Percentiles rank a stretch among this genome's conserved stretches.
phyloP scores from a whole-genome alignment of 345 rosid genomes.

The Noccaea bulbosa region DNA sequence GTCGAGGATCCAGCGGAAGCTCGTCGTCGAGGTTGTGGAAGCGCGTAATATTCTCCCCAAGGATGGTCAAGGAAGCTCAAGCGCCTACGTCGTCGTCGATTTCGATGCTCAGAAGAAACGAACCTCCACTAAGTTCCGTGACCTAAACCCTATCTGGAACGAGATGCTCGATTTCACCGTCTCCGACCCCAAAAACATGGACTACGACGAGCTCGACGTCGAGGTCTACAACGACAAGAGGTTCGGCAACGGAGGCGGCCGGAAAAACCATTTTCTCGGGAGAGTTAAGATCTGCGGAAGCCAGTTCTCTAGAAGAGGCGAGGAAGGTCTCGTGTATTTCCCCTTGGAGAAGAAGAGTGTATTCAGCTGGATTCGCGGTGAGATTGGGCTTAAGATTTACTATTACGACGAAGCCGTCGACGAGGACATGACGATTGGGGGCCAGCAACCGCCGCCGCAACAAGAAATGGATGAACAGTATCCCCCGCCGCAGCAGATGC shows the following conservation, averaged over 20 bases:
- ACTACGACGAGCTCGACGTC: slow-evolving; percentile 70
- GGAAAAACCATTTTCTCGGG: slow-evolving; percentile 89
- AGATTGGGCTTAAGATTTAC: slow-evolving; percentile 77
- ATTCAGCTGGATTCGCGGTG: slow-evolving; percentile 90
- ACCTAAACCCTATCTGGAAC: slow-evolving; percentile 89
- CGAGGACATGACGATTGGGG: slow-evolving; percentile 45
- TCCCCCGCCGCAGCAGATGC: slow-evolving; percentile 47
- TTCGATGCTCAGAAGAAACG: slow-evolving; percentile 82
- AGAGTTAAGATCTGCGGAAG: slow-evolving; percentile 86
- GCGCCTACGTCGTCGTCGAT: slow-evolving; percentile 78
- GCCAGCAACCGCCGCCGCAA: slow-evolving; percentile 36
- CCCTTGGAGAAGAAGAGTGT: slow-evolving; percentile 91
- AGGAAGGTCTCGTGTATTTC: slow-evolving; percentile 77
- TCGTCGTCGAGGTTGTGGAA: slow-evolving; percentile 70
- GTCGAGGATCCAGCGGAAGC: slow-evolving; percentile 52
- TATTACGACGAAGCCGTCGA: slow-evolving; percentile 68
- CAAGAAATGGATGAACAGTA: slow-evolving; percentile 19
- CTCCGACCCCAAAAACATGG: slow-evolving; percentile 80
- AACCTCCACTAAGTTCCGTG: slow-evolving; percentile 71
- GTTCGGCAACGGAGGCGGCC: slow-evolving; percentile 76
- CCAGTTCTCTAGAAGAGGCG: slow-evolving; percentile 70
- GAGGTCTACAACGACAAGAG: slow-evolving; percentile 86
- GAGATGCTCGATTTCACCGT: slow-evolving; percentile 80
- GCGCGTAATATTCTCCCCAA: slow-evolving; percentile 89
- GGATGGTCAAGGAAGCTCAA: slow-evolving; percentile 97